phyloP scores from a whole-genome alignment of 345 rosid species.

The Gossypium sturtianum region DNA sequence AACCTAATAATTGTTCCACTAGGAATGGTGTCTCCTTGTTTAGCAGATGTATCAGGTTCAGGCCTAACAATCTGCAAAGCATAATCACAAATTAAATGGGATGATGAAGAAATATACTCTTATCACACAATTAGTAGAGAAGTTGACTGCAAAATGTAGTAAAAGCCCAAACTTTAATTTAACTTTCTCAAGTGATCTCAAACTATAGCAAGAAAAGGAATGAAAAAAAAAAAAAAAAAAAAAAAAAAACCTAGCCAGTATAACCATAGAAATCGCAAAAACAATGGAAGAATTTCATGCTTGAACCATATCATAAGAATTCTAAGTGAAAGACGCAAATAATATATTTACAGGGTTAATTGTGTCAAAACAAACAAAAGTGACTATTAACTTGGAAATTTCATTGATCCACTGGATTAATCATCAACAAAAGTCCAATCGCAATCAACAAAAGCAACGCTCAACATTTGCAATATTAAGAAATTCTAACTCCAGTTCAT shows the following conservation, averaged over 20 bases:
- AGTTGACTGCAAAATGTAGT: not conserved
- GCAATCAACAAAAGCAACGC: not conserved
- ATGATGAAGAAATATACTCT: not conserved
- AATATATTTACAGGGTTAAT: not conserved
- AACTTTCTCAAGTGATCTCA: not conserved
- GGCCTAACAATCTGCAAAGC: constrained; percentile 73
- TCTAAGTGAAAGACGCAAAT: not conserved
- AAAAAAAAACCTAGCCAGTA: not conserved
- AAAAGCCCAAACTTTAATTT: not conserved
- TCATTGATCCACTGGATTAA: not conserved
- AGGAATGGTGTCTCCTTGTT: constrained; percentile 74
- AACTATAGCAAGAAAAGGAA: not conserved
- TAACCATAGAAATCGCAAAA: not conserved
- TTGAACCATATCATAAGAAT: constrained; percentile 1
- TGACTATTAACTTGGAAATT: no score
- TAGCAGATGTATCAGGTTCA: constrained; percentile 41
- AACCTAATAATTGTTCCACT: constrained; percentile 69
- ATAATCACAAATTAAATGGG: not conserved
- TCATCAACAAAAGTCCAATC: not conserved
- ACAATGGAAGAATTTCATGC: not conserved
- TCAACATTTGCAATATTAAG: not conserved
- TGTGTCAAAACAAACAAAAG: not conserved
- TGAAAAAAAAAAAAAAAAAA: not conserved
- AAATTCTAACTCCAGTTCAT: no score
- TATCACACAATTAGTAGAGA: not conserved